phyloP scores from a whole-genome alignment of 2,329 filamentous ascomycete genomes.

The Colletotrichum lindemuthianum region DNA sequence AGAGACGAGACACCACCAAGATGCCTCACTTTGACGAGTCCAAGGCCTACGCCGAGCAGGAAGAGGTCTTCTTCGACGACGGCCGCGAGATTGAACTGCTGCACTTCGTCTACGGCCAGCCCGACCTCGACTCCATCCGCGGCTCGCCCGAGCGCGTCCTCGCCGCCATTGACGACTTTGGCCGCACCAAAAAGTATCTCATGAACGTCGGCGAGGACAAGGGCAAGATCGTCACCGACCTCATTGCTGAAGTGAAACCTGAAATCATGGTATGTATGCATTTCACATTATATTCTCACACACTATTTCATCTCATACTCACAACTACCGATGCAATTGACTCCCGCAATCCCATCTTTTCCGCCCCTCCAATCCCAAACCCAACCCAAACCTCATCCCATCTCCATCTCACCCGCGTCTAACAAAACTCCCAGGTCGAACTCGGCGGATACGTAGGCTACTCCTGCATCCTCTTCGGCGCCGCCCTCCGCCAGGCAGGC shows the following conservation, averaged over 20 bases:
- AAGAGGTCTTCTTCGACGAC: slow-evolving; percentile 67
- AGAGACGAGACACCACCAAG: background rate
- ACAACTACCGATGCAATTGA: background rate
- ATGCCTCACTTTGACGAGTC: slow-evolving; percentile 46
- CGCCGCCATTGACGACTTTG: slow-evolving; percentile 75
- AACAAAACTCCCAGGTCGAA: slow-evolving; percentile 62
- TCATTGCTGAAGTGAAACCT: slow-evolving; percentile 75
- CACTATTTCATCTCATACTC: background rate
- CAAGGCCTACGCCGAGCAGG: slow-evolving; percentile 54
- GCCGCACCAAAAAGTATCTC: slow-evolving; percentile 71
- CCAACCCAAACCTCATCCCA: slow-evolving; percentile 6
- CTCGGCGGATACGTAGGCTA: slow-evolving; percentile 86
- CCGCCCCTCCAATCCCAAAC: background rate
- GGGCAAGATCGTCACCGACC: slow-evolving; percentile 73
- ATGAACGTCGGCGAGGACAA: slow-evolving; percentile 86
- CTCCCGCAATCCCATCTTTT: background rate
- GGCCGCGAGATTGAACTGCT: slow-evolving; percentile 79
- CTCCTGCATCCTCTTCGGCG: slow-evolving; percentile 79
- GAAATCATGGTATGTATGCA: slow-evolving; percentile 67
- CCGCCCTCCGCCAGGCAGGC: slow-evolving; percentile 66
- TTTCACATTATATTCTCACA: no score
- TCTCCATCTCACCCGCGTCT: background rate
- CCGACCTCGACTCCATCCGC: slow-evolving; percentile 70
- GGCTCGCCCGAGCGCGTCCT: slow-evolving; percentile 73
- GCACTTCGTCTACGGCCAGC: slow-evolving; percentile 72